Evolutionary conservation across 108 stramenopile species (phyloP).

Genomic region (Asterionellopsis glacialis): DNA sequence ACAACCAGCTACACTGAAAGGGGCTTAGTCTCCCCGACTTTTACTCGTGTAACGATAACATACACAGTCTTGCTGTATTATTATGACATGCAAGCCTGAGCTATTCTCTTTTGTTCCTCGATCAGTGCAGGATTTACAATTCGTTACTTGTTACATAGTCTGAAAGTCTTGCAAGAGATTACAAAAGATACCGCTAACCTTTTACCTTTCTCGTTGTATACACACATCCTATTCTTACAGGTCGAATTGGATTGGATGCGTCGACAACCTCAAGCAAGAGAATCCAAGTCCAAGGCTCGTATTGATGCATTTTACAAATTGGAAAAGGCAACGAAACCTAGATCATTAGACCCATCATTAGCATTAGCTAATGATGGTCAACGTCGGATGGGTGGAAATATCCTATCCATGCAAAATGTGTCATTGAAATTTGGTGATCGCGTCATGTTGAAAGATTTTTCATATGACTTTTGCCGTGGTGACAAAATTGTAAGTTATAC

Average conservation of each 20-base stretch:
- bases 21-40: no score
- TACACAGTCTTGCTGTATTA: no score
- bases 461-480: slow-evolving; percentile 71
- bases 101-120: no score
- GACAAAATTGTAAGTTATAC: slow-evolving; percentile 82
- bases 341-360: slow-evolving; percentile 57
- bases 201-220: no score
- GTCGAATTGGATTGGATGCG: slow-evolving; percentile 82
- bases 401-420: slow-evolving; percentile 39
- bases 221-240: no score
- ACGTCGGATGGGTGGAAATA: slow-evolving; percentile 4
- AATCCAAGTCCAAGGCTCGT: slow-evolving; percentile 52
- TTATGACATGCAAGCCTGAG: no score
- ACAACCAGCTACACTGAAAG: no score
- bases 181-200: no score
- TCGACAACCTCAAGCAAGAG: slow-evolving; percentile 67
- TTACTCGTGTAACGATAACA: no score
- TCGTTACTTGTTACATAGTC: no score
- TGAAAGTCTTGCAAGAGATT: no score
- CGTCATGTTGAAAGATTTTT: slow-evolving; percentile 69
- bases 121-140: no score
- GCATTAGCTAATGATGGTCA: slow-evolving; percentile 36
- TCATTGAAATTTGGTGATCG: slow-evolving; percentile 63
- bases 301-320: slow-evolving; percentile 84
- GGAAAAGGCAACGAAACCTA: slow-evolving; percentile 69